Percentiles rank a stretch among this genome's conserved stretches.
These are phyloP conservation scores for Elaeis guineensis DNA, from an alignment of 176 grass and related monocot genomes.

Conservation along the genomic window DNA sequence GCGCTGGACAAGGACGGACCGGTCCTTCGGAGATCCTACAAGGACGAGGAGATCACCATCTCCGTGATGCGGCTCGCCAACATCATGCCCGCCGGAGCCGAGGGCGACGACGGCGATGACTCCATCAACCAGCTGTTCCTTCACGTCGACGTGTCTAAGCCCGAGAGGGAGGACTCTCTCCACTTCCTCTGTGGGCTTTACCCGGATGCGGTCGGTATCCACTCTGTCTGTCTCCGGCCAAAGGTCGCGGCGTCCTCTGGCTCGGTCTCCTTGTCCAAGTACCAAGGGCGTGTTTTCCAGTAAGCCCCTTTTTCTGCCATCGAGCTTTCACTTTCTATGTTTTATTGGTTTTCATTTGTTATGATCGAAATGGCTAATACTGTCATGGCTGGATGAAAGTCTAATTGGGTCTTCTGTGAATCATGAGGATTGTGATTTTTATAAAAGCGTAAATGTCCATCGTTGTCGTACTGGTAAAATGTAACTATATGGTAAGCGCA, in stretches of 20 bases:
- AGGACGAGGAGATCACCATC: constrained; percentile 71
- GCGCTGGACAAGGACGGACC: constrained; percentile 56
- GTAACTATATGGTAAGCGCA: too few species aligned
- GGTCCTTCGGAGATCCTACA: constrained; percentile 54
- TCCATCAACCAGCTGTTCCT: constrained; percentile 84
- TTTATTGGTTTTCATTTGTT: neutral
- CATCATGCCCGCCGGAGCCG: constrained; percentile 55
- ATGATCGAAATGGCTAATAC: too few species aligned
- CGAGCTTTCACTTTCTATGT: neutral
- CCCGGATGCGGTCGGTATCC: constrained; percentile 79
- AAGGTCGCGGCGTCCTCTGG: constrained; percentile 23
- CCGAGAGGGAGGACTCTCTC: constrained; percentile 52
- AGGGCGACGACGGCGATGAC: constrained; percentile 23
- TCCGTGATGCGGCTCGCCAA: constrained; percentile 76
- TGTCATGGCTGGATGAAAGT: too few species aligned
- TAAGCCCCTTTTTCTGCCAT: constrained; percentile 21
- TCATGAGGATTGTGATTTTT: too few species aligned
- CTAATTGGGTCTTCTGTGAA: too few species aligned
- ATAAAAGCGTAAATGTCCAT: too few species aligned
- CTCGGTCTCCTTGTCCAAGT: constrained; percentile 27
- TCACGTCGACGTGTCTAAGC: constrained; percentile 75
- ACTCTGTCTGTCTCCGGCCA: constrained; percentile 77
- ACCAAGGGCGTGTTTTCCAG: constrained; percentile 85
- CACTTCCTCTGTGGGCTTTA: constrained; percentile 92
- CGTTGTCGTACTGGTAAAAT: too few species aligned